Percentiles rank a stretch among this genome's conserved stretches.
phyloP scores from a whole-genome alignment of 768 basidiomycete species.

The Tulasnella sp. region DNA sequence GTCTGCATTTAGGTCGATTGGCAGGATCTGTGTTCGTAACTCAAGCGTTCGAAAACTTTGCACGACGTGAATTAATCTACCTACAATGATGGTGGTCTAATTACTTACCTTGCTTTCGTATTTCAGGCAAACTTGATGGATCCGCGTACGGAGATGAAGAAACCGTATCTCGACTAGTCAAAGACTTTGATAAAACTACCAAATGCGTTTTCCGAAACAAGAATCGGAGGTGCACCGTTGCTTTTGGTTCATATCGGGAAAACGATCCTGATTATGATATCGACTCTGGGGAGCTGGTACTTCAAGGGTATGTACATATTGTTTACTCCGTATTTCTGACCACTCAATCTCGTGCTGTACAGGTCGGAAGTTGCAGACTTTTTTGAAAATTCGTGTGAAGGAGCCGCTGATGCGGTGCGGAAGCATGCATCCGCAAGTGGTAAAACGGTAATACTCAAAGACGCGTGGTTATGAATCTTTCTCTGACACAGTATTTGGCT shows the following conservation, averaged over 20 bases:
- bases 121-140: too few species aligned
- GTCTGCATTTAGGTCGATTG: slow-evolving; percentile 40
- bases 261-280: background rate
- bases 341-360: background rate
- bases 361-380: slow-evolving; percentile 30
- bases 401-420: slow-evolving; percentile 28
- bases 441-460: slow-evolving; percentile 17
- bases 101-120: background rate
- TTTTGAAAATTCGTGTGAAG: slow-evolving; percentile 34
- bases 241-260: background rate
- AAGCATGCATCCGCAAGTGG: slow-evolving; percentile 27
- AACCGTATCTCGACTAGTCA: slow-evolving; percentile 28
- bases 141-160: slow-evolving; percentile 22
- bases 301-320: background rate
- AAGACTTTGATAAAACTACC: background rate
- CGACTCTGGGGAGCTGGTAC: background rate
- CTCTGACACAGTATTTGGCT: slow-evolving; percentile 32
- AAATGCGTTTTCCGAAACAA: background rate
- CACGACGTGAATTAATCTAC: background rate
- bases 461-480: slow-evolving; percentile 21
- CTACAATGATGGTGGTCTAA: background rate
- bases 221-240: background rate
- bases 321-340: background rate
- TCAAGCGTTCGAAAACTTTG: slow-evolving; percentile 27
- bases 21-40: slow-evolving; percentile 36